Evolutionary conservation across 1,139 yeast species (phyloP), one percentile per base, ranked within the genome.

Genomic region (Sugiyamaella neomexicana): DNA sequence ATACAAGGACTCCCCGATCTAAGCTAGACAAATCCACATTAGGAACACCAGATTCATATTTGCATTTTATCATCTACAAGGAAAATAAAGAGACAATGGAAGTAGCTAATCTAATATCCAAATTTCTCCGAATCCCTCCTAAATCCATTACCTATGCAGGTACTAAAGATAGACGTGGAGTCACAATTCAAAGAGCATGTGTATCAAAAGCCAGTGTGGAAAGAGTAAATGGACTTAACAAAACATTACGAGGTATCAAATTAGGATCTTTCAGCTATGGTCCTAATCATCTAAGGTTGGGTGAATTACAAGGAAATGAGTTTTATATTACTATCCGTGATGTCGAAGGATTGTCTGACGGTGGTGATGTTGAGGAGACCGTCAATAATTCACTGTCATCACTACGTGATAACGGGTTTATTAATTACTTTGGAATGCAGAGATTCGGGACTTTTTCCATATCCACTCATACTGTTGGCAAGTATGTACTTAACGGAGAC

Each of bases 51-150:
- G 83, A 85, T 63, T 80, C 82, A 46, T 89, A 74, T 68, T 74
- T 93, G 41, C 93, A 87, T 65, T 87, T 91, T 66, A 82, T 89
- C 3, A 76, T 93, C 34, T 91, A 87, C 75, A 93, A 93, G 69
- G 97, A 93, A 67, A 95, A 95, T 72, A 87, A 93, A 68, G 99
- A 93, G 65, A 91, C 99, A 1, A 90, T 93, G 97, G 98, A 93
- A 70, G 91, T 89, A 7, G 95, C 95, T 0, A 80, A 83, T 29
- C 73, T 86, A 36, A 75, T 93, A 46, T 75, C 93, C 40, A 86
- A 86, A 66, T 80, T 88, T 60, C 75, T 93, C 62, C 80, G 91
- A 58, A 73, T 87, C 15, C 93, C 91, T 15, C 77, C 86, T 6
- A 86, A 85, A 62, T 69, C 76, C 37, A 78, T 93, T 39, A 78